These are phyloP conservation scores for Phytophthora tentaculata DNA, from an alignment of 352 stramenopile species.

Conservation along the genomic window DNA sequence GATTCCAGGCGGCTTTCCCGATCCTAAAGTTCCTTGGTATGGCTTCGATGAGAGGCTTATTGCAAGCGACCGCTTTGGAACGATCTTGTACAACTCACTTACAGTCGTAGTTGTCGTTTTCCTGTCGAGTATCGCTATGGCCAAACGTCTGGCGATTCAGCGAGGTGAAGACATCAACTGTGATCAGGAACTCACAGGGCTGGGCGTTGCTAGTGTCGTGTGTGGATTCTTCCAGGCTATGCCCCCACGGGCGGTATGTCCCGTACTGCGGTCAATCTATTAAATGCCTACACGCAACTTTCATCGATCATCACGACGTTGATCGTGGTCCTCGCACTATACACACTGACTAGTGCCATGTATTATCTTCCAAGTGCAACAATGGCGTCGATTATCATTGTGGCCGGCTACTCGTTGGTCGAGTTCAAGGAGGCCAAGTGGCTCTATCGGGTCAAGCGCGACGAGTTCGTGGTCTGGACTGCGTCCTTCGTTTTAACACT, in stretches of 20 bases:
- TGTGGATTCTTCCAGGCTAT: slow-evolving; percentile 88
- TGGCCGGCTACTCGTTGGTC: slow-evolving; percentile 87
- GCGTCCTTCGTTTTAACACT: slow-evolving; percentile 60
- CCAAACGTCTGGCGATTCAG: slow-evolving; percentile 80
- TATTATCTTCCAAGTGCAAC: slow-evolving; percentile 85
- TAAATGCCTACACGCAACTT: slow-evolving; percentile 84
- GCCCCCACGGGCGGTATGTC: slow-evolving; percentile 89
- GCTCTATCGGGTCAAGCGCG: slow-evolving; percentile 67
- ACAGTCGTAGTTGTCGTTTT: slow-evolving; percentile 85
- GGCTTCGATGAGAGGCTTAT: slow-evolving; percentile 54
- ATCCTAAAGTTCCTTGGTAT: slow-evolving; percentile 57
- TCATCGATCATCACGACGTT: slow-evolving; percentile 82
- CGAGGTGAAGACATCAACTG: slow-evolving; percentile 74
- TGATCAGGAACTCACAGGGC: slow-evolving; percentile 84
- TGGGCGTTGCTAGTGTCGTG: slow-evolving; percentile 86
- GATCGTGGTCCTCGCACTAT: slow-evolving; percentile 84
- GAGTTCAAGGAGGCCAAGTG: slow-evolving; percentile 88
- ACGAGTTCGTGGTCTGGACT: slow-evolving; percentile 63
- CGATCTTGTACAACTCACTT: slow-evolving; percentile 67
- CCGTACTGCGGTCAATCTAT: slow-evolving; percentile 90
- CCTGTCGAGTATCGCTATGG: slow-evolving; percentile 91
- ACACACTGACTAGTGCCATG: slow-evolving; percentile 86
- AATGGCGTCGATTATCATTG: slow-evolving; percentile 90
- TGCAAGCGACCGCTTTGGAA: slow-evolving; percentile 44
- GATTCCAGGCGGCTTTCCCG: slow-evolving; percentile 72